Evolutionary conservation across 768 basidiomycete species (phyloP), one percentile per base, ranked within the genome.

Genomic region (Lactifluus volemus): DNA sequence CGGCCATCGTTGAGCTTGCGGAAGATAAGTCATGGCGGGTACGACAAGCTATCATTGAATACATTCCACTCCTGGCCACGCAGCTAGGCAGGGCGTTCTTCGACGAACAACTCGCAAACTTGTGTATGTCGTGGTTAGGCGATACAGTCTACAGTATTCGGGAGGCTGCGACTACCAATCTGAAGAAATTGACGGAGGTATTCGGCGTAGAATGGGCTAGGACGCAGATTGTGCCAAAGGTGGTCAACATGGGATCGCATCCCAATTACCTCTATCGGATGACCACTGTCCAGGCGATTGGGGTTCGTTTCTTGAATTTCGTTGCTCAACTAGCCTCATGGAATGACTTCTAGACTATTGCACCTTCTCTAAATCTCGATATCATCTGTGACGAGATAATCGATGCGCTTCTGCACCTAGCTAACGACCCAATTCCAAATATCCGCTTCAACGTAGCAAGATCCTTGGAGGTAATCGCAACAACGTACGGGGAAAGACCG

Each of bases 1-100:
- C 97, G 9, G 97, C 97, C 41, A 98, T 99, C 66, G 90, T 98
- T 64, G 92, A 98, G 71, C 80, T 99, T 38, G 97, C 97, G 8
- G 96, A 98, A 73, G 97, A 99, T 78, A 99, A 98, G 73, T 97
- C 97, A 63, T 99, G 97, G 97, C 89, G 97, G 32, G 96, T 99
- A 19, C 88, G 97, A 67, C 97, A 99, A 74, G 97, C 97, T 8
- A 98, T 99, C 77, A 99, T 99, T 74, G 97, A 98, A 74, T 98
- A 99, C 76, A 90, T 99, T 68, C 97, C 97, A n/a, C 83, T 98
- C 21, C 87, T 99, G 49, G 95, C 97, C 47, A 94, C 88, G n/a
- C 97, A 99, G 72, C 82, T 99, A 59, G 97, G 97, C 56, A 92
- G 92, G 68, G 79, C 87, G 30, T 98, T 98, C 77, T 99, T 99